Conservation (phyloP, 129 eudicot genomes). For the Centrapalus pauciflorus region DNA sequence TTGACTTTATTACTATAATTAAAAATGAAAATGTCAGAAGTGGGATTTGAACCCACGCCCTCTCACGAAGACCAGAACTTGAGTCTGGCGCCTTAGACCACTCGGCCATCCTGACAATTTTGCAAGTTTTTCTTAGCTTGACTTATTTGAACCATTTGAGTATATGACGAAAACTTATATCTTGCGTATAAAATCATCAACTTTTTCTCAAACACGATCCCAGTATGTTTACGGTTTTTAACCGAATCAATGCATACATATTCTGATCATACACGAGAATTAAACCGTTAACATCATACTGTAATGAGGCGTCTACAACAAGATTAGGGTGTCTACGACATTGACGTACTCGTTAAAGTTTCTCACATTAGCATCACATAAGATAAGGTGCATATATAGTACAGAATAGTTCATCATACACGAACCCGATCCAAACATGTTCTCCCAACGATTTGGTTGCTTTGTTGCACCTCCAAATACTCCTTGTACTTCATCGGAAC, state of each 20-base stretch:
- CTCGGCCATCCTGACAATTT: conserved; percentile 92
- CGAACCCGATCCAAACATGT: conserved; percentile 37
- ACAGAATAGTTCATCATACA: background rate
- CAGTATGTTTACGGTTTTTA: no score
- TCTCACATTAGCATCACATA: background rate
- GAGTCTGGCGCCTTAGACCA: conserved; percentile 99
- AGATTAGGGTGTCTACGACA: background rate
- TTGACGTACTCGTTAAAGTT: background rate
- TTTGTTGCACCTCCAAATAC: conserved; percentile 44
- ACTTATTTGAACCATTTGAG: no score
- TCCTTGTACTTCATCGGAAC: conserved; percentile 41
- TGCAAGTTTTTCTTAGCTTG: no score
- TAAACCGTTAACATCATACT: no score
- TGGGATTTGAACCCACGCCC: conserved; percentile 98
- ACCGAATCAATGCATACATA: no score
- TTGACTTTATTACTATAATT: no score
- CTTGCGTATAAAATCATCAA: no score
- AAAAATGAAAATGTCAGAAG: conserved; percentile 74
- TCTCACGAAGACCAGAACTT: conserved; percentile 82
- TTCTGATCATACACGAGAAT: no score
- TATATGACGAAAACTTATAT: no score
- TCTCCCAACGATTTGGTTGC: conserved; percentile 29
- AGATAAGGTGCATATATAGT: background rate
- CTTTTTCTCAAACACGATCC: no score
- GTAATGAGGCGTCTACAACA: no score